Evolutionary conservation across 345 rosid genomes (phyloP), one percentile per base, ranked within the genome.

Genomic region (Arabidopsis suecica): DNA sequence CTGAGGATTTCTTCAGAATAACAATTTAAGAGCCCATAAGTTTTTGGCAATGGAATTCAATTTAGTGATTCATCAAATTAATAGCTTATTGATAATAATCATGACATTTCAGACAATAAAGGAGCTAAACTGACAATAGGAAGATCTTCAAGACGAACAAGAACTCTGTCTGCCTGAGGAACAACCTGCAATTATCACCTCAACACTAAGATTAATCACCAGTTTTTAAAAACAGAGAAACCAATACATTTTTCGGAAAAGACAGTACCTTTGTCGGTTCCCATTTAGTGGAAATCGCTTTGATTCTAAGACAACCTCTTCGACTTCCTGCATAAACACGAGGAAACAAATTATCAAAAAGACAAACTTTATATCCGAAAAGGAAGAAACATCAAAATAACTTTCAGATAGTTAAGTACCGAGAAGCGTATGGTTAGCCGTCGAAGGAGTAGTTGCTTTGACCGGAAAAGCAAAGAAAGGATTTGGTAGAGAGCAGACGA

Each of bases 161-260:
- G 91, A 67, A 91, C 96, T 61, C 98, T 88, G 59, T 91, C 97
- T 76, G 95, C 93, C 80, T 94, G 97, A 33, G 98, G 96, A 83
- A 85, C 93, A 70, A 94, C 95, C 97, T 93, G 72, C 55, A 71
- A 80, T 75, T 40, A 79, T 18, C 53, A 61, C 55, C 37, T 54
- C 47, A 12, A 48, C 22, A 37, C 25, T 6, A 30, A 30, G 5
- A 40, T 18, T 53, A 55, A 18, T 48, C 12, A 13, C 53, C 42
- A 1, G 23, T n/a, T 69, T 0, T 4, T 20, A 38, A 3, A 13
- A 68, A 34, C n/a, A 55, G 37, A 30, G 2, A 3, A 67, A 47
- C 12, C 33, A 13, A 8, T 1, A 18, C 30, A 40, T 9, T 34
- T 34, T 64, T 13, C 22, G n/a, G 40, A 22, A 51, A 72, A 44